phyloP scores from a whole-genome alignment of 2,329 filamentous ascomycete genomes.

The Pseudogymnoascus sp. region DNA sequence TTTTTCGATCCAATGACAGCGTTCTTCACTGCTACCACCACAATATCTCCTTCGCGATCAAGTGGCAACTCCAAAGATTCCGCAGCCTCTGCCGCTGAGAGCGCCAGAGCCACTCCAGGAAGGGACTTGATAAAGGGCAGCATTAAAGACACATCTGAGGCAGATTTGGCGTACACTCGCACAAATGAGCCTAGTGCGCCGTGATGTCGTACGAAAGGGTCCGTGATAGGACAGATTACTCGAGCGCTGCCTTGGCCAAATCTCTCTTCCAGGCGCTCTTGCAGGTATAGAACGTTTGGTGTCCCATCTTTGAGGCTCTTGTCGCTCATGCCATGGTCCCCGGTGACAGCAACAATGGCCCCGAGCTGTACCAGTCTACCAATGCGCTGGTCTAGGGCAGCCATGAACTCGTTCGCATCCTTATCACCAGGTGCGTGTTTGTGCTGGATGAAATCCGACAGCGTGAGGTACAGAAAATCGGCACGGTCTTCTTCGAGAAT shows the following conservation, averaged over 20 bases:
- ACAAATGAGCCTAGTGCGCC: too few species aligned
- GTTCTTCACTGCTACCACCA: conserved; percentile 14
- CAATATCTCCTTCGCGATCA: too few species aligned
- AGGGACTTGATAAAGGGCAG: too few species aligned
- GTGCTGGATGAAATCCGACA: conserved; percentile 39
- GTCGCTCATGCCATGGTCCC: conserved; percentile 37
- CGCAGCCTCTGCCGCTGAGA: too few species aligned
- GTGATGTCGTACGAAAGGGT: conserved; percentile 15
- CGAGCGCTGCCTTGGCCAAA: conserved; percentile 28
- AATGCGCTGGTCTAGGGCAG: conserved; percentile 28
- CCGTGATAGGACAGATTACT: conserved; percentile 38
- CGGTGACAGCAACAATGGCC: conserved; percentile 33
- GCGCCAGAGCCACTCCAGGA: too few species aligned
- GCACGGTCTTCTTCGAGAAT: conserved; percentile 32
- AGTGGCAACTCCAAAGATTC: too few species aligned
- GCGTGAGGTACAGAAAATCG: conserved; percentile 36
- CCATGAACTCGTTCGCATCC: conserved; percentile 33
- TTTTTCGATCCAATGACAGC: conserved; percentile 32
- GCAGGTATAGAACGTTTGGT: conserved; percentile 34
- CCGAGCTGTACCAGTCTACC: conserved; percentile 29
- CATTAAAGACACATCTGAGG: too few species aligned
- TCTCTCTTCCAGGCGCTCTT: conserved; percentile 30
- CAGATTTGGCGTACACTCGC: too few species aligned
- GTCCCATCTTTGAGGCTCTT: conserved; percentile 30
- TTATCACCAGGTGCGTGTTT: conserved; percentile 32